Evolutionary conservation across 2,329 filamentous ascomycete species (phyloP), one percentile per base, ranked within the genome.

Genomic region (Mycosphaerelloides madeirae): DNA sequence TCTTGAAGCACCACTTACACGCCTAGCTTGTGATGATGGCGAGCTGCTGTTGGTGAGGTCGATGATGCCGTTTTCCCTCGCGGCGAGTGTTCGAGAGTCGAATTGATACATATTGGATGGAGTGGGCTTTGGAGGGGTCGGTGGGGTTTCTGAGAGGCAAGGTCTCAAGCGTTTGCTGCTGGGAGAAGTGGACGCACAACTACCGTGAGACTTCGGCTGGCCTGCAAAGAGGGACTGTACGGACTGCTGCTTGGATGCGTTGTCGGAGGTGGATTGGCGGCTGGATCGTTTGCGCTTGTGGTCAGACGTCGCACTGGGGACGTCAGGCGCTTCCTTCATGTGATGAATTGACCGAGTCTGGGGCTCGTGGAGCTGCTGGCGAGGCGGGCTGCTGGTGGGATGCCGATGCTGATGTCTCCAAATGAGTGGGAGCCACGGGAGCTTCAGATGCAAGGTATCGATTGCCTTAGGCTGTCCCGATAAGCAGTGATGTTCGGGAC

Each of bases 101-200:
- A 78, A 78, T 48, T 65, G 72, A 57, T 79, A 78, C 76, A 79
- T 80, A 40, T 38, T 41, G 14, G 49, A 49, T 40, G 57, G 49
- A 28, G 55, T 56, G 5, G 46, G 33, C 28, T 53, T 43, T 15
- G 51, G 44, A 13, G 49, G 40, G 13, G 60, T 52, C 25, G 60
- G 50, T 31, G 56, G 54, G 29, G 64, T 65, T 37, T 35, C 43
- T 25, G 6, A 6, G 22, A 25, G 22, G 9, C 9, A 5, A 25
- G 61, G 47, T 47, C 64, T 66, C 33, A 59, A 57, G 36, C 71
- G 70, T 54, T 76, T 76, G 52, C 54, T 65, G 32, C 54, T 57
- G 13, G 68, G 65, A 16, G 65, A 65, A 35, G 42, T 31, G 29
- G 40, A 55, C 44, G 15, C 48, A 44, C 42, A 41, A 54, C 50